These are phyloP conservation scores for Fragilaria crotonensis DNA, from an alignment of 108 stramenopile species.

Conservation along the genomic window DNA sequence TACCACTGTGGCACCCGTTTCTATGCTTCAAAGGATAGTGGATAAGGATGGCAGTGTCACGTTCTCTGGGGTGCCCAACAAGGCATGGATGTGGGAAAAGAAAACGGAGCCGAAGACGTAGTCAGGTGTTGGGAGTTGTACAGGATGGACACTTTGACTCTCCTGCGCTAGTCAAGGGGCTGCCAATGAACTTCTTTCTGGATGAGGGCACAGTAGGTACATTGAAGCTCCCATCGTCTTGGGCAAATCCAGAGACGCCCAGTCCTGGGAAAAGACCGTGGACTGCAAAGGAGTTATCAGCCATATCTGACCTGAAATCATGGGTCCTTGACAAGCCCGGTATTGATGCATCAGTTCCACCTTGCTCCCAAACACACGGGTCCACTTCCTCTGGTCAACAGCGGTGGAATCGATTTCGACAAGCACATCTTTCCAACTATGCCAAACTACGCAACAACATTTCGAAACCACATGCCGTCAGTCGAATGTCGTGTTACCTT, in stretches of 20 bases:
- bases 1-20: conserved; percentile 47
- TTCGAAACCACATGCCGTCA: conserved; percentile 37
- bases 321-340: conserved; percentile 42
- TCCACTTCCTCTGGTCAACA: conserved; percentile 21
- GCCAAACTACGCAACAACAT: conserved; percentile 43
- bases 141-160: conserved; percentile 42
- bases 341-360: conserved; percentile 40
- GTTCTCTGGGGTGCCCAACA: conserved; percentile 34
- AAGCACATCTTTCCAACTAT: conserved; percentile 27
- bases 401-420: conserved; percentile 46
- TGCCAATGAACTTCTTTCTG: conserved; percentile 19
- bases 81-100: conserved; percentile 56
- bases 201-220: background rate
- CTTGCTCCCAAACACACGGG: conserved; percentile 59
- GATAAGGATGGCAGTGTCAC: conserved; percentile 1
- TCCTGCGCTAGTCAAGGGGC: conserved; percentile 21
- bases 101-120: conserved; percentile 24
- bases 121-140: conserved; percentile 28
- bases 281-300: conserved; percentile 23
- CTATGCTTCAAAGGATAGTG: conserved; percentile 4
- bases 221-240: conserved; percentile 10
- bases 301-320: conserved; percentile 12
- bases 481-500: conserved; percentile 58
- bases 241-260: conserved; percentile 5
- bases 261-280: conserved; percentile 22